Conservation (phyloP, 2,329 filamentous ascomycete species). For the Colletotrichum tofieldiae region DNA sequence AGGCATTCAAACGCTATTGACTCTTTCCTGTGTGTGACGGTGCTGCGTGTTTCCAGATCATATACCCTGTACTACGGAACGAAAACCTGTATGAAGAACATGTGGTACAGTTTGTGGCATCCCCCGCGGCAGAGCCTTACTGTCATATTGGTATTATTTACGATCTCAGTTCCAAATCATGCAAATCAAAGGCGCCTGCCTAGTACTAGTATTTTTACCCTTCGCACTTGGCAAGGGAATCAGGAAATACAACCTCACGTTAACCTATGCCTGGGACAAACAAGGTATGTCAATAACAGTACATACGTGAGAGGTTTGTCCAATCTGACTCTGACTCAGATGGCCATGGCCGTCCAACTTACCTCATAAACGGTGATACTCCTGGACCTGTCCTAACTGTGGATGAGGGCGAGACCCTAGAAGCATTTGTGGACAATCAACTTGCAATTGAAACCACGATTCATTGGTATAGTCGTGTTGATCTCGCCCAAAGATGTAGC, state of each 20-base stretch:
- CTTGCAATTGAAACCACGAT: conserved; percentile 28
- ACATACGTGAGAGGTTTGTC: too few species aligned
- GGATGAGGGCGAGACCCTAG: conserved; percentile 17
- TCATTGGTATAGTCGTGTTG: conserved; percentile 11
- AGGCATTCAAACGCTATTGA: background rate
- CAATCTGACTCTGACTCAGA: conserved; percentile 6
- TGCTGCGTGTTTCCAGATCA: background rate
- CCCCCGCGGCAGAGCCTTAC: background rate
- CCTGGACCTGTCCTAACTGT: conserved; percentile 25
- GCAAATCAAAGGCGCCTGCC: too few species aligned
- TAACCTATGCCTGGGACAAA: conserved; percentile 25
- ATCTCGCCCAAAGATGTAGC: too few species aligned
- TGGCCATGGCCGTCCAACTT: conserved; percentile 28
- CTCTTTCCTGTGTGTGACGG: too few species aligned
- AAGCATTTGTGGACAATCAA: conserved; percentile 35
- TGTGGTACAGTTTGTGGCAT: background rate
- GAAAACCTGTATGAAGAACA: background rate
- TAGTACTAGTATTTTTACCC: background rate
- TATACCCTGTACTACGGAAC: too few species aligned
- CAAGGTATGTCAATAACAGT: background rate
- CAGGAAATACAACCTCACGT: conserved; percentile 24
- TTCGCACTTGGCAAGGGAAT: background rate
- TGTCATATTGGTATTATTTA: background rate
- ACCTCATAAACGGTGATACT: conserved; percentile 28
- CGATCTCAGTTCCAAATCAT: background rate